These are phyloP conservation scores for Endoconidiophora polonica DNA, from an alignment of 2,329 filamentous ascomycete genomes.

Conservation along the genomic window DNA sequence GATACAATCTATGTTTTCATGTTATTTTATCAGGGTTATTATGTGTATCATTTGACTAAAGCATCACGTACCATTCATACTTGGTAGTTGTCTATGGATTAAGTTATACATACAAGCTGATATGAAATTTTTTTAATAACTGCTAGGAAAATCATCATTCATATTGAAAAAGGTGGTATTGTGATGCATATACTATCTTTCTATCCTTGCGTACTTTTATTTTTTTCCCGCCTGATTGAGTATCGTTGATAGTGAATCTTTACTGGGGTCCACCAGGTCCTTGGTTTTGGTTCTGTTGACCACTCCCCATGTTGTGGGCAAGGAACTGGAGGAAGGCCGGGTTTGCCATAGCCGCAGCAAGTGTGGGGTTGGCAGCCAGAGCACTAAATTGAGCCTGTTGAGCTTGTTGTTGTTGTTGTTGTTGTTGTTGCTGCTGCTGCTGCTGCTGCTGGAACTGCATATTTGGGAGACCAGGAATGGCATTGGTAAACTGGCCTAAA, in stretches of 20 bases:
- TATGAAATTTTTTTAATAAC: too few species aligned
- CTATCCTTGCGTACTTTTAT: neutral
- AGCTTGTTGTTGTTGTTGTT: conserved; percentile 19
- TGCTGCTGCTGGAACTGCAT: conserved; percentile 13
- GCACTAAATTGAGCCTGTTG: conserved; percentile 11
- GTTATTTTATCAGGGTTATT: too few species aligned
- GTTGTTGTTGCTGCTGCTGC: conserved; percentile 16
- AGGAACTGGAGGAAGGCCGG: conserved; percentile 9
- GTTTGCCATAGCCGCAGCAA: conserved; percentile 7
- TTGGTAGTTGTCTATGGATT: too few species aligned
- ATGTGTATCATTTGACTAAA: too few species aligned
- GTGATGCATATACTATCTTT: neutral
- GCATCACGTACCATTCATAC: too few species aligned
- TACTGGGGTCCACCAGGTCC: neutral
- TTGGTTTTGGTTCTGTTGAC: neutral
- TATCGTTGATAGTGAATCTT: too few species aligned
- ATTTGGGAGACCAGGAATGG: neutral
- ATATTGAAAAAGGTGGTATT: too few species aligned
- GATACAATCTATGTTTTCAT: too few species aligned
- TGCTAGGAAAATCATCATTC: too few species aligned
- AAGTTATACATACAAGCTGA: too few species aligned
- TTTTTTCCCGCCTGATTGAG: neutral
- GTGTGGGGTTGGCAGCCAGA: neutral
- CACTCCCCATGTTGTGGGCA: neutral
- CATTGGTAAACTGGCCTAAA: neutral